phyloP scores from a whole-genome alignment of 2,329 filamentous ascomycete genomes.

The Fusarium paranaense region DNA sequence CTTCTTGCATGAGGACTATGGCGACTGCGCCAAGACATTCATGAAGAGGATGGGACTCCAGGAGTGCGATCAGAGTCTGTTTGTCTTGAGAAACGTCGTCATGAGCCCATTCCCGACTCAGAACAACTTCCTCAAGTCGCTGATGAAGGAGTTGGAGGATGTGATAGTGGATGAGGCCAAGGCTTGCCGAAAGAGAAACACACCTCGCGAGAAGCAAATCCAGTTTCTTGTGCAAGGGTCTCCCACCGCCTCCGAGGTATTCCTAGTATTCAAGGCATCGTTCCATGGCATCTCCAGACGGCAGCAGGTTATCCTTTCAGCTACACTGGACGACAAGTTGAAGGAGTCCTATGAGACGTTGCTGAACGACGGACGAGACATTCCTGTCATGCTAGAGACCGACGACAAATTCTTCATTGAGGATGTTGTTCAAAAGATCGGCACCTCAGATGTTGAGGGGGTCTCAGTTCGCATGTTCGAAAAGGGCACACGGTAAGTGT shows the following conservation, averaged over 20 bases:
- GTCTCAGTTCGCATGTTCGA: slow-evolving; percentile 8
- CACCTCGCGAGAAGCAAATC: slow-evolving; percentile 48
- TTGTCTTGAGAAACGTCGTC: slow-evolving; percentile 60
- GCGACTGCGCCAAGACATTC: slow-evolving; percentile 54
- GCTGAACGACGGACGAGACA: slow-evolving; percentile 4
- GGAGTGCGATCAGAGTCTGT: slow-evolving; percentile 50
- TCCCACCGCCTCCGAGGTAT: slow-evolving; percentile 48
- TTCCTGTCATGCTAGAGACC: slow-evolving; percentile 29
- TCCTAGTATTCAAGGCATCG: slow-evolving; percentile 54
- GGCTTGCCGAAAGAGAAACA: slow-evolving; percentile 51
- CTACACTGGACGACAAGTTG: slow-evolving; percentile 5
- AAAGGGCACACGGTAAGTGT: slow-evolving; percentile 17
- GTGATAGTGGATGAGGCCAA: slow-evolving; percentile 46
- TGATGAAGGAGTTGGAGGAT: slow-evolving; percentile 49
- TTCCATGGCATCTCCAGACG: slow-evolving; percentile 49
- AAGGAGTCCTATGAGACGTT: not conserved
- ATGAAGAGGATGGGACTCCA: slow-evolving; percentile 54
- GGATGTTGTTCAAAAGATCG: not conserved
- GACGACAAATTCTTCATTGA: not conserved
- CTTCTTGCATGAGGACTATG: slow-evolving; percentile 55
- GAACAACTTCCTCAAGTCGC: slow-evolving; percentile 52
- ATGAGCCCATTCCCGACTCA: slow-evolving; percentile 60
- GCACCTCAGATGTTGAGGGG: rapidly evolving
- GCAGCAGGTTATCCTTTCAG: slow-evolving; percentile 51
- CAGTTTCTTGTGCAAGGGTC: slow-evolving; percentile 54